These are phyloP conservation scores for Verticillium isaacii DNA, from an alignment of 2,329 filamentous ascomycete species.

Conservation along the genomic window DNA sequence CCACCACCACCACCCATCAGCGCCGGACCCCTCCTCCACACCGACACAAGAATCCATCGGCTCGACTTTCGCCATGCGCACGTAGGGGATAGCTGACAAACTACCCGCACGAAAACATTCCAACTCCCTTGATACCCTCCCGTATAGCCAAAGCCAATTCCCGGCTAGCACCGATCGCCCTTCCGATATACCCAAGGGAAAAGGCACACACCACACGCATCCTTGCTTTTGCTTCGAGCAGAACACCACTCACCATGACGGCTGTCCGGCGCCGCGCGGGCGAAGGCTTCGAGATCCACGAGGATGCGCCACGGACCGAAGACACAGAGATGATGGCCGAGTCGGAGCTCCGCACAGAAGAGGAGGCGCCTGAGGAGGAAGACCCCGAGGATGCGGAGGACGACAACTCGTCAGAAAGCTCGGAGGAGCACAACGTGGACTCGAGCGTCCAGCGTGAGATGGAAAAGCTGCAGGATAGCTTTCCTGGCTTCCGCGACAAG, in stretches of 20 bases:
- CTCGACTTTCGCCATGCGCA: neutral
- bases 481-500: slow-evolving; percentile 75
- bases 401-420: slow-evolving; percentile 32
- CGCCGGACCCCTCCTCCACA: neutral
- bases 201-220: neutral
- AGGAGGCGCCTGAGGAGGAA: slow-evolving; percentile 31
- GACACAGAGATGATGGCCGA: slow-evolving; percentile 46
- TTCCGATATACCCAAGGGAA: no score
- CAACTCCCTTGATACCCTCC: neutral
- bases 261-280: slow-evolving; percentile 18
- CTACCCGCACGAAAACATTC: neutral
- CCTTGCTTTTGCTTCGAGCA: neutral
- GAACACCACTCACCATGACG: neutral
- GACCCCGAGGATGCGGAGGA: slow-evolving; percentile 30
- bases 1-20: neutral
- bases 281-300: slow-evolving; percentile 42
- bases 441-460: slow-evolving; percentile 77
- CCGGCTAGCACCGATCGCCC: neutral
- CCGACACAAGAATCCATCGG: slow-evolving; percentile 3
- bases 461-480: slow-evolving; percentile 73
- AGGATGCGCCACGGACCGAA: slow-evolving; percentile 42
- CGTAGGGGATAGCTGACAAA: neutral
- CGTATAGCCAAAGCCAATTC: neutral
- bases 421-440: slow-evolving; percentile 59
- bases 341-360: slow-evolving; percentile 28